A percentile compares a stretch with the other conserved stretches of the same genome.
Conservation (phyloP, 176 grass and related monocot genomes). For the Saccharum officinarum region DNA sequence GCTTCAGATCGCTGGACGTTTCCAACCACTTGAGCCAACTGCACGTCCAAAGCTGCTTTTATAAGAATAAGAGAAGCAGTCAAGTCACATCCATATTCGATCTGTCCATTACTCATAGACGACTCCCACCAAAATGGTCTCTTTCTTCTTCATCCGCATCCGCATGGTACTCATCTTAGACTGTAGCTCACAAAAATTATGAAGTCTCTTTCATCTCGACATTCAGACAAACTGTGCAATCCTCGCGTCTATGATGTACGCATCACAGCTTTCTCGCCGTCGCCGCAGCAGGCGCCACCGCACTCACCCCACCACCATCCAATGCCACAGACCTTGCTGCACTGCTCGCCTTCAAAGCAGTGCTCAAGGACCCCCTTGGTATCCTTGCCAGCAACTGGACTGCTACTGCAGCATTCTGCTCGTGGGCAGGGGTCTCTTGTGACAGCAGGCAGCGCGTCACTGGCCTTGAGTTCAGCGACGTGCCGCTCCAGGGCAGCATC, state of each 20-base stretch:
- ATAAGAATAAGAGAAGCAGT: not conserved
- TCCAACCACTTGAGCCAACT: not conserved
- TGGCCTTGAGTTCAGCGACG: not conserved
- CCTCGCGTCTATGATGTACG: no score
- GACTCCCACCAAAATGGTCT: conserved; percentile 9
- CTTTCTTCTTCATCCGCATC: not conserved
- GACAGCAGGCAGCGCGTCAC: conserved; percentile 20
- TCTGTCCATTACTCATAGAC: not conserved
- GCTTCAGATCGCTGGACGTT: not conserved
- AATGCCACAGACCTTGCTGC: conserved; percentile 35
- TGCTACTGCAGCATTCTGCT: conserved; percentile 25
- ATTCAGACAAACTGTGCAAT: no score
- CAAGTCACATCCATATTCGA: not conserved
- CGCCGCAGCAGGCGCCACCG: not conserved
- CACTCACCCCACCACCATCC: not conserved
- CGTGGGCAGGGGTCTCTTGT: conserved; percentile 41
- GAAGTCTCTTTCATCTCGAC: no score
- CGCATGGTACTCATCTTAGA: not conserved
- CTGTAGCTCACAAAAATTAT: no score
- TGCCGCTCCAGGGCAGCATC: conserved; percentile 30
- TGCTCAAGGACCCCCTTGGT: conserved; percentile 29
- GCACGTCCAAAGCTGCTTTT: not conserved
- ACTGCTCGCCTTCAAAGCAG: conserved; percentile 44
- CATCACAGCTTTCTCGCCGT: no score
- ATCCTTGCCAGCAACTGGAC: conserved; percentile 42